Evolutionary conservation across 495 filamentous ascomycete genomes (phyloP), one percentile per base, ranked within the genome.

Genomic region (Talaromyces adpressus): DNA sequence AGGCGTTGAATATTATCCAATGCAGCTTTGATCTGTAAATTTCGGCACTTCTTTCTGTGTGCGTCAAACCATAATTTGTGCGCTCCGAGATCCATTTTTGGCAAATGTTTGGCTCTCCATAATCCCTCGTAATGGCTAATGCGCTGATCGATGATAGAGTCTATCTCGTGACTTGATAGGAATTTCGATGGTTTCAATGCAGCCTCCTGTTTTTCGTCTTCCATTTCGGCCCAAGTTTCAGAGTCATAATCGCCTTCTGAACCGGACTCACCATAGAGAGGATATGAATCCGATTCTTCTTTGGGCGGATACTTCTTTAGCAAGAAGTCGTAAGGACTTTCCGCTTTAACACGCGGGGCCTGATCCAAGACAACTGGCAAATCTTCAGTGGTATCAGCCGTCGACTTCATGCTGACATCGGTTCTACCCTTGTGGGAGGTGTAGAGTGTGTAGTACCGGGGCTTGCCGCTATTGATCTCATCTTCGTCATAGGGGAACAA

Each of bases 181-280:
- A 57, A 49, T 67, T 61, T 57, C 18, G 63, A 22, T 14, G 41
- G 27, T 23, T 34, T 62, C n/a, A 20, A 41, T 53, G 60, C 41
- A 34, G 1, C 25, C 57, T 72, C 68, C 56, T 66, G 34, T 25
- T 68, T 68, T 65, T 92, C 89, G 18, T 81, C 72, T 51, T 85
- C 73, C 9, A 88, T 87, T 65, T 92, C 91, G 12, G 70, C 71
- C 83, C 79, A 89, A 0, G 84, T 88, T 1, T 82, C 77, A 11
- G 77, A 65, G 54, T 86, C 82, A 56, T 78, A 84, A 52, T 81
- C 80, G 1, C 71, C 75, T 57, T 86, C 84, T 9, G 79, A 82
- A 3, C 75, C 80, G 0, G 84, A 93, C 1, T 93, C 87, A 27
- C 88, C 89, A 66, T 84, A 89, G 0, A 81, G 4, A 12, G 92